Base-by-base conservation (phyloP, 345 rosid species). In the Populus pruinosa region DNA sequence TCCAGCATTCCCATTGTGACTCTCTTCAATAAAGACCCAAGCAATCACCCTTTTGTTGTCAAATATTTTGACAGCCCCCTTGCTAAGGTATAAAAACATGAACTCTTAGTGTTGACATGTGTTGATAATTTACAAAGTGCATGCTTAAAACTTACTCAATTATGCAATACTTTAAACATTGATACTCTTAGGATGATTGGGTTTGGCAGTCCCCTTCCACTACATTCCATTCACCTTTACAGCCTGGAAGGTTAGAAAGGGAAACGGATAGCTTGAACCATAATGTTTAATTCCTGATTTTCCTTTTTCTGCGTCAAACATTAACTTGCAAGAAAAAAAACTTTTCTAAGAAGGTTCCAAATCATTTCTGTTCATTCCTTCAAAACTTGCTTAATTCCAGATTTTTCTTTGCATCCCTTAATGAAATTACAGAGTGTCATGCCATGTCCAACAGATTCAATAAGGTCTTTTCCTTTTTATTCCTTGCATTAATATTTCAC, bases 1-100 rank as follows among this genome's bases (percentile, higher is more conserved):
- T 85, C 97, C 44, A 94, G 94, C 83, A 76, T 86, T 21, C 98
- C 99, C 1, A 14, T 80, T 39, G 90, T 96, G 65, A 94, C 99
- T 38, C 20, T 91, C 80, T 94, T 88, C 81, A 81, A 91, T 76
- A 92, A 5, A 49, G 99, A 96, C 70, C 91, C 91, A 41, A 83
- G 27, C 88, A 91, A 88, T 83, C 98, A 89, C 77, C 97, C 95
- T 35, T 92, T 79, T 71, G 92, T 96, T 77, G 55, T 86, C 77
- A 93, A 96, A 83, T 96, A 90, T 87, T 96, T 89, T 78, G 89
- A 89, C 69, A 91, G 83, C 83, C 85, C 84, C 33, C 85, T 87
- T 81, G 87, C 90, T 4, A 95, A 95, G 99, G 99, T 93, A 70
- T 39, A 13, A 2, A 17, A 31, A 2, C 14, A 53, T 53, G 18